These are phyloP conservation scores for Acorus gramineus DNA, from an alignment of 106 monocot genomes.

Conservation along the genomic window DNA sequence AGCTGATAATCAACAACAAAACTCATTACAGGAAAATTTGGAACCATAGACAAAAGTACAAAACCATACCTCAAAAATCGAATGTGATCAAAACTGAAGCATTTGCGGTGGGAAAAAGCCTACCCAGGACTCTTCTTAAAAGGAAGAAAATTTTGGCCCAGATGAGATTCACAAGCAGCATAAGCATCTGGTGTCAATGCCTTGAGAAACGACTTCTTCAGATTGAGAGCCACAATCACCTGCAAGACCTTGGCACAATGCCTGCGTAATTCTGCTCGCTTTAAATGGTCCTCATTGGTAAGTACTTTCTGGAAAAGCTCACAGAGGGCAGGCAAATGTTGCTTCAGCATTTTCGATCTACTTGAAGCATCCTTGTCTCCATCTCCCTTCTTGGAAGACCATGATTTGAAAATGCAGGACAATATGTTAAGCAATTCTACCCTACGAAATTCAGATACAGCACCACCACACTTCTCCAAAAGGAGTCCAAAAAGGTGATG, in stretches of 20 bases:
- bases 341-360: conserved; percentile 51
- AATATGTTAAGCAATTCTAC: conserved; percentile 57
- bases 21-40: no score
- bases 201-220: conserved; percentile 57
- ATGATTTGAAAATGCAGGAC: conserved; percentile 48
- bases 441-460: conserved; percentile 68
- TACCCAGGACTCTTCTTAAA: conserved; percentile 24
- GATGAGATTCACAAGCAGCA: conserved; percentile 46
- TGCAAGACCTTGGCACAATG: conserved; percentile 49
- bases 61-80: no score
- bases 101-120: neutral
- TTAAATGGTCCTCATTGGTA: conserved; percentile 42
- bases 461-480: conserved; percentile 44
- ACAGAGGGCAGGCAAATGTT: conserved; percentile 37
- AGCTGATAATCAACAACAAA: no score
- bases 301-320: conserved; percentile 45
- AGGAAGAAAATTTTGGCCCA: conserved; percentile 39
- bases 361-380: conserved; percentile 19
- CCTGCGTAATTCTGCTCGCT: conserved; percentile 56
- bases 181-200: conserved; percentile 45
- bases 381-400: conserved; percentile 17
- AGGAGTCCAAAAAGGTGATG: conserved; percentile 51
- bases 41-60: no score
- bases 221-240: conserved; percentile 28
- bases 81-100: no score